Evolutionary conservation across 768 basidiomycete species (phyloP), one percentile per base, ranked within the genome.

Genomic region (Amanita exitialis): DNA sequence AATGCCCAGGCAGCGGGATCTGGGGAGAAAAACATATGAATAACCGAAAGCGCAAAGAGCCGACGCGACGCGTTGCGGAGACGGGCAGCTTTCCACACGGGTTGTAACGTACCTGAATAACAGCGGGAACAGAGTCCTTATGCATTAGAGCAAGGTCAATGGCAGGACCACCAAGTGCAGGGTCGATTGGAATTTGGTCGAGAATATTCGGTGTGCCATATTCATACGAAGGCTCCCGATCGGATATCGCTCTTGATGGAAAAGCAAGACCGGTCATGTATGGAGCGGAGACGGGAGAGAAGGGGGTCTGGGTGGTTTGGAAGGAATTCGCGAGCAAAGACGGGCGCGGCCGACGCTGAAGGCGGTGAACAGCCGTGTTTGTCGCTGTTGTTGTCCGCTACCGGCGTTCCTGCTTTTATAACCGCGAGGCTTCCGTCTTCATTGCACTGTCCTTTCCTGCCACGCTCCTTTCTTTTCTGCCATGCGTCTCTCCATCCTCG

Each of bases 111-210:
- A 78, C 78, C 62, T 70, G 65, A 28, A 61, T 58, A 43, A 53
- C 55, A 50, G 55, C 59, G 25, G 53, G 54, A 8, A 55, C 54
- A 49, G 62, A 63, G 21, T 57, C 56, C 35, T 64, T 58, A 27
- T 54, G 52, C 55, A 75, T 65, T 47, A 80, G 66, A 52, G 70
- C 69, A 23, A 79, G 78, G 69, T 80, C 80, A 56, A 81, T 76
- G 55, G 70, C 61, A 18, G 71, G 64, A 30, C 63, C 74, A 44
- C 67, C 75, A 56, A 88, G 78, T 37, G 79, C 81, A 59, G 87
- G 87, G 78, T 90, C 86, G 72, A 89, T 88, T 57, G 85, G 84
- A 65, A 89, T 83, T 67, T 79, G 75, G 70, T 79, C 75, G 63
- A 64, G 66, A 68, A 69, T 73, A 70, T 72, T 75, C 56, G 81